These are phyloP conservation scores for Thalia dealbata DNA, from an alignment of 176 grass and related monocot species.

Conservation along the genomic window DNA sequence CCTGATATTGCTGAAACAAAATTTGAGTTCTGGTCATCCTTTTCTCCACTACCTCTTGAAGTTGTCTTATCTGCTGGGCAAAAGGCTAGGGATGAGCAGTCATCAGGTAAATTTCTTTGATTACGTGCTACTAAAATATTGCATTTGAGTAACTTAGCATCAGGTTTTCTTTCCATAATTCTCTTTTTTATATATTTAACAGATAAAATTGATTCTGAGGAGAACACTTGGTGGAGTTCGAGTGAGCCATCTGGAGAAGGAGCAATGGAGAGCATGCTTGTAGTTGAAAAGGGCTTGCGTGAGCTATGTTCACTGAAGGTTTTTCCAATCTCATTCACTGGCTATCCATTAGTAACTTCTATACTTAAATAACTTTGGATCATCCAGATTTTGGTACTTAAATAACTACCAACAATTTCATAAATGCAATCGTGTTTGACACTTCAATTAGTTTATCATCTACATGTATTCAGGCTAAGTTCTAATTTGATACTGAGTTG, in stretches of 20 bases:
- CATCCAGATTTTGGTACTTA: not conserved
- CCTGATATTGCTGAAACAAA: slow-evolving; percentile 85
- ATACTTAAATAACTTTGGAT: not conserved
- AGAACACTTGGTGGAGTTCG: slow-evolving; percentile 30
- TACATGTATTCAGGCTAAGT: too few relatives aligned
- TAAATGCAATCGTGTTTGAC: too few relatives aligned
- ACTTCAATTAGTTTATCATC: too few relatives aligned
- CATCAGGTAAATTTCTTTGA: slow-evolving; percentile 50
- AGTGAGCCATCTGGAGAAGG: slow-evolving; percentile 52
- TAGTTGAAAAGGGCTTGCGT: slow-evolving; percentile 89
- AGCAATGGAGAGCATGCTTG: slow-evolving; percentile 75
- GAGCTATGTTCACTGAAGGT: slow-evolving; percentile 98
- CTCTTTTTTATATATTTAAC: slow-evolving; percentile 29
- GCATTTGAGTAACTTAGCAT: slow-evolving; percentile 3
- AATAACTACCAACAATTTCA: too few relatives aligned
- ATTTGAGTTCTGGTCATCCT: slow-evolving; percentile 70
- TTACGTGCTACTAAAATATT: slow-evolving; percentile 17
- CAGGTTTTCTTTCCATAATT: not conserved
- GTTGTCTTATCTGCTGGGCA: slow-evolving; percentile 74
- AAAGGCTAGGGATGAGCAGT: slow-evolving; percentile 63
- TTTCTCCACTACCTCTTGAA: slow-evolving; percentile 71
- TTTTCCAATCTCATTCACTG: slow-evolving; percentile 20
- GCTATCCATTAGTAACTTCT: not conserved
- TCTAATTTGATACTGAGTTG: too few relatives aligned
- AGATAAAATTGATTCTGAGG: slow-evolving; percentile 56